Evolutionary conservation across 106 monocot species (phyloP), one percentile per base, ranked within the genome.

Genomic region (Apostasia shenzhenica): DNA sequence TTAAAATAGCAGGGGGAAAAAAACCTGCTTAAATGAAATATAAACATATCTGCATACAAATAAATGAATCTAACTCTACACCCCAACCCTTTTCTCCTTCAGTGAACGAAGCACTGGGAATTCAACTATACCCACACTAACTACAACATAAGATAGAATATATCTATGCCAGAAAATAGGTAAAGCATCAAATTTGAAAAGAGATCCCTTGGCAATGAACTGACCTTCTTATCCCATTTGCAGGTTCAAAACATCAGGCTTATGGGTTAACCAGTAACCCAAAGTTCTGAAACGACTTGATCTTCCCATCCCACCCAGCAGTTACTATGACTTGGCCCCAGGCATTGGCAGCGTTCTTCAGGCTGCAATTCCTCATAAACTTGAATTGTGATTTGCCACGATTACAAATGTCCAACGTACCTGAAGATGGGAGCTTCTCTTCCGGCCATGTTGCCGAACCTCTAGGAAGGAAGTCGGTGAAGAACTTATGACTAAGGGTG

Each of bases 251-350:
- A 9, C n/a, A 26, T 52, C 5, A 6, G 26, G 59, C 41, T 84
- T 78, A 90, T 12, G 68, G 54, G 10, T 68, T 62, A 12, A 80
- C 70, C 0, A 92, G 97, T 55, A 99, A 77, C 26, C 97, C 97
- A 41, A 81, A 99, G 70, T 99, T 99, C 57, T 80, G 86, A 73
- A 83, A 99, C 2, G 85, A 81, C 57, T 78, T 77, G 73, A 99
- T 89, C 76, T 73, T 56, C 10, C 97, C 97, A 69, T 99, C 89
- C 77, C 74, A 87, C 5, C 92, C 92, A 0, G 79, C 97, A 8
- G 89, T 87, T 2, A 99, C 89, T 70, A 99, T 87, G 13, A 92
- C 97, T 42, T 87, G 89, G 63, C 92, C 97, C 97, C 97, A 99
- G 4, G 82, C 80, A 80, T 87, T 78, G 6, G 86, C 73, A 2